These are phyloP conservation scores for Apophysomyces sp. DNA, from an alignment of 371 early-diverging fungal genomes.

Conservation along the genomic window DNA sequence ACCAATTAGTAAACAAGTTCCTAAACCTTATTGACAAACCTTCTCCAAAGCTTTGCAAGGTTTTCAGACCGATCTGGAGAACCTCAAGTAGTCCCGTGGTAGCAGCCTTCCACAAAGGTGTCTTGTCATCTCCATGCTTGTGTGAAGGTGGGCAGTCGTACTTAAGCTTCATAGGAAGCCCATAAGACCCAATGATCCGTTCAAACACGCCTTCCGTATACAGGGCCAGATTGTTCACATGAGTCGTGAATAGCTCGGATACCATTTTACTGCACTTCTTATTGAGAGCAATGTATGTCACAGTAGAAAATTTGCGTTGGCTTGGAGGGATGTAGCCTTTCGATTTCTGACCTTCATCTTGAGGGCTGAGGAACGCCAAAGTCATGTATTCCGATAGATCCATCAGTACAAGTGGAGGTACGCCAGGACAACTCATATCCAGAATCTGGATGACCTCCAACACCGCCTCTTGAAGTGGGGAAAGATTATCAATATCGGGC, in stretches of 20 bases:
- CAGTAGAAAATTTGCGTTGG: slow-evolving; percentile 44
- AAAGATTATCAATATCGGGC: slow-evolving; percentile 54
- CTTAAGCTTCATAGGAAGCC: slow-evolving; percentile 73
- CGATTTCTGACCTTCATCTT: slow-evolving; percentile 19
- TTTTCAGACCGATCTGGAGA: slow-evolving; percentile 58
- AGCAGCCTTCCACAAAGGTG: slow-evolving; percentile 76
- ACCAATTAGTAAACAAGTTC: neutral
- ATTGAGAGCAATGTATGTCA: slow-evolving; percentile 76
- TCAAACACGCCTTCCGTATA: slow-evolving; percentile 74
- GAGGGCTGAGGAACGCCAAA: slow-evolving; percentile 47
- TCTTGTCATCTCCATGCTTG: slow-evolving; percentile 66
- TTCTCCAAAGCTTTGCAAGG: slow-evolving; percentile 55
- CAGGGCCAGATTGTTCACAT: slow-evolving; percentile 46
- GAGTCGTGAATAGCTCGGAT: slow-evolving; percentile 55
- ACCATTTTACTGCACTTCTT: slow-evolving; percentile 63
- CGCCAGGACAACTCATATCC: slow-evolving; percentile 40
- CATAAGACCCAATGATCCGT: slow-evolving; percentile 60
- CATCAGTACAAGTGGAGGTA: slow-evolving; percentile 43
- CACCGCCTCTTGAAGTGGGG: slow-evolving; percentile 60
- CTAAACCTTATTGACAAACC: slow-evolving; percentile 40
- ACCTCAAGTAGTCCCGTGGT: slow-evolving; percentile 68
- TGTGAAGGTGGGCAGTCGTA: slow-evolving; percentile 77
- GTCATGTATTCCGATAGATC: slow-evolving; percentile 56
- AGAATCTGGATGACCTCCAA: slow-evolving; percentile 47
- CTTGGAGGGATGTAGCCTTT: slow-evolving; percentile 29